These are phyloP conservation scores for Cladochytrium replicatum DNA, from an alignment of 192 early-diverging fungal species.

Conservation along the genomic window DNA sequence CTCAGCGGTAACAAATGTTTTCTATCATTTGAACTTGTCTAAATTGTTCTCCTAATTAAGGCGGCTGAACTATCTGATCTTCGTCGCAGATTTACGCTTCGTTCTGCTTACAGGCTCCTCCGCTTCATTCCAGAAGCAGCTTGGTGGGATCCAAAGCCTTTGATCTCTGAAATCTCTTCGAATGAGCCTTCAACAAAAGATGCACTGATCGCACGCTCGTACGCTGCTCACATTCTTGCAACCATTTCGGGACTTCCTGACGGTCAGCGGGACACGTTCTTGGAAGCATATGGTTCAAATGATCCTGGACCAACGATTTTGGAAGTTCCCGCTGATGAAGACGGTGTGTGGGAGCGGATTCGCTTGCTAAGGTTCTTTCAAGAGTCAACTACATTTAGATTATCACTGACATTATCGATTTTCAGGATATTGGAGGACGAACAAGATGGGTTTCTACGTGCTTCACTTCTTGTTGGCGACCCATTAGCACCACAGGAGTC, in stretches of 20 bases:
- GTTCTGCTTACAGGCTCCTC: slow-evolving; percentile 15
- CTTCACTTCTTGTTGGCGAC: not conserved
- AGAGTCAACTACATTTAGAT: not conserved
- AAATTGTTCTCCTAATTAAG: not conserved
- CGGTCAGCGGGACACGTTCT: slow-evolving; percentile 11
- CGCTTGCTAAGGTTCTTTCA: slow-evolving; percentile 3
- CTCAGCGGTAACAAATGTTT: too few relatives aligned
- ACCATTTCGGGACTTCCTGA: slow-evolving; percentile 32
- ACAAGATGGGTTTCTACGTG: not conserved
- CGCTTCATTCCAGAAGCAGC: not conserved
- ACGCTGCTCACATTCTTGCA: slow-evolving; percentile 22
- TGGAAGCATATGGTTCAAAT: slow-evolving; percentile 7
- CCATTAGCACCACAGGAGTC: not conserved
- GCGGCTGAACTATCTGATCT: slow-evolving; percentile 1
- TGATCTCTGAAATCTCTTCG: slow-evolving; percentile 10
- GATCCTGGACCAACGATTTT: not conserved
- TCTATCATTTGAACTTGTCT: too few relatives aligned
- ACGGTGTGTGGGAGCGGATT: not conserved
- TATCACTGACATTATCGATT: slow-evolving; percentile 4
- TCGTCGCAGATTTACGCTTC: too few relatives aligned
- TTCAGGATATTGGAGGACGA: not conserved
- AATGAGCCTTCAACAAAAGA: not conserved
- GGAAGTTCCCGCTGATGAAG: slow-evolving; percentile 4
- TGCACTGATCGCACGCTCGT: slow-evolving; percentile 11
- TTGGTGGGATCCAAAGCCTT: slow-evolving; percentile 3